Conservation (phyloP, 768 basidiomycete genomes). For the Pisolithus sp. region DNA sequence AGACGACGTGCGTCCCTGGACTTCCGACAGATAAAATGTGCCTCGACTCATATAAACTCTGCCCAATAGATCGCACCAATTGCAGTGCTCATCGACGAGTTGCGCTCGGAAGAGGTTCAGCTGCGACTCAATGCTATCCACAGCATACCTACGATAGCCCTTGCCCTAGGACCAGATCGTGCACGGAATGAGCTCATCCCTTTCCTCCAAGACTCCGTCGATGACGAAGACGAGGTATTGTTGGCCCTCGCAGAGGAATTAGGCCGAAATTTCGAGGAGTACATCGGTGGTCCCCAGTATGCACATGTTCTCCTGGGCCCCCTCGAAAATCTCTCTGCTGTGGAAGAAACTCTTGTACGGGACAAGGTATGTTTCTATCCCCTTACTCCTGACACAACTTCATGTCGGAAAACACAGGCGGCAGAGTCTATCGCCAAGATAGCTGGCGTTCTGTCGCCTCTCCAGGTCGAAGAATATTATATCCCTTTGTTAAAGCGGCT, state of each 20-base stretch:
- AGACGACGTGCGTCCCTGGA: conserved; percentile 54
- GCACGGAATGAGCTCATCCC: conserved; percentile 93
- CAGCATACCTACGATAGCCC: conserved; percentile 94
- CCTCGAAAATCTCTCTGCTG: conserved; percentile 90
- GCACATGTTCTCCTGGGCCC: conserved; percentile 88
- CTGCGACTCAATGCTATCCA: conserved; percentile 94
- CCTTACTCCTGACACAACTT: not conserved
- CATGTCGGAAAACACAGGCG: conserved; percentile 48
- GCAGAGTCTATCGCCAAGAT: conserved; percentile 94
- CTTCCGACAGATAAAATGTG: too few relatives aligned
- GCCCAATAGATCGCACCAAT: conserved; percentile 75
- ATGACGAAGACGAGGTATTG: conserved; percentile 98
- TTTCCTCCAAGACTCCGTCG: conserved; percentile 97
- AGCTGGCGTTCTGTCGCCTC: conserved; percentile 64
- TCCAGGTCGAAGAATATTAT: conserved; percentile 84
- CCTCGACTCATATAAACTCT: conserved; percentile 14
- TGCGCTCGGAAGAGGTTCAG: conserved; percentile 96
- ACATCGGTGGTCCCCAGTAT: conserved; percentile 82
- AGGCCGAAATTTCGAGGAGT: conserved; percentile 87
- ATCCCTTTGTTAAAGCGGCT: conserved; percentile 87
- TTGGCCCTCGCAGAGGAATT: conserved; percentile 94
- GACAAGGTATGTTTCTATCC: conserved; percentile 68
- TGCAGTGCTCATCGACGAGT: conserved; percentile 95
- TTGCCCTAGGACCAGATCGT: conserved; percentile 92
- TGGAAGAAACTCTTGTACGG: conserved; percentile 95